A percentile compares a stretch with the other conserved stretches of the same genome.
These are phyloP conservation scores for Chrysanthemum seticuspe DNA, from an alignment of 129 eudicot species.

Conservation along the genomic window DNA sequence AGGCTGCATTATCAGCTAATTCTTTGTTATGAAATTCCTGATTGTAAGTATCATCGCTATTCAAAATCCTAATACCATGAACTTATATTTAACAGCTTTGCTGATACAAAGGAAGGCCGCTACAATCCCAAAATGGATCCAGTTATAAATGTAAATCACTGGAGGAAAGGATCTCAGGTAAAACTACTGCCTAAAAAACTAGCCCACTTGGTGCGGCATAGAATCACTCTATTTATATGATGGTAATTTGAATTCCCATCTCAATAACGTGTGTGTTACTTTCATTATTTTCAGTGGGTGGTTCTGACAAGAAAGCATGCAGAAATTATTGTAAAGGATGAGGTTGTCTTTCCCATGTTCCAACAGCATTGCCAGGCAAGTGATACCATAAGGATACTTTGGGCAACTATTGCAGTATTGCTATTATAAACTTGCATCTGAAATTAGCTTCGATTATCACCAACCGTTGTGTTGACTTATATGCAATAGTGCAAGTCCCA, in stretches of 20 bases:
- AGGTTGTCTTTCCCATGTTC: conserved; percentile 72
- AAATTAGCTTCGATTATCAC: background rate
- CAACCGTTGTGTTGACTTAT: background rate
- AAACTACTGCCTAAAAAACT: conserved; percentile 8
- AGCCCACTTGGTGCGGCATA: conserved; percentile 3
- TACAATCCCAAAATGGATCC: conserved; percentile 97
- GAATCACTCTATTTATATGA: background rate
- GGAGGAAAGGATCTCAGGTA: conserved; percentile 99
- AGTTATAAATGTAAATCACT: conserved; percentile 60
- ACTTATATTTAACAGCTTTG: conserved; percentile 50
- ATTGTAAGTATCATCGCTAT: background rate
- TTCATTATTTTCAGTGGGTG: conserved; percentile 70
- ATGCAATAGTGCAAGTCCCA: background rate
- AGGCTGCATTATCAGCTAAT: conserved; percentile 20
- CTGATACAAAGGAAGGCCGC: conserved; percentile 94
- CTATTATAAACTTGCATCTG: background rate
- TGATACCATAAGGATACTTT: background rate
- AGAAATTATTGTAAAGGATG: conserved; percentile 60
- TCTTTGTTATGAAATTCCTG: background rate
- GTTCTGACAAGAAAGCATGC: conserved; percentile 89
- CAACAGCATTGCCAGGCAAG: conserved; percentile 91
- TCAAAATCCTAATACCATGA: conserved; percentile 4
- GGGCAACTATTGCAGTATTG: background rate
- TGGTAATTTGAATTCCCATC: background rate
- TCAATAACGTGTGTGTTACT: conserved; percentile 8